Evolutionary conservation across 495 filamentous ascomycete species (phyloP).

Genomic region (Rostrohypoxylon terebratum): DNA sequence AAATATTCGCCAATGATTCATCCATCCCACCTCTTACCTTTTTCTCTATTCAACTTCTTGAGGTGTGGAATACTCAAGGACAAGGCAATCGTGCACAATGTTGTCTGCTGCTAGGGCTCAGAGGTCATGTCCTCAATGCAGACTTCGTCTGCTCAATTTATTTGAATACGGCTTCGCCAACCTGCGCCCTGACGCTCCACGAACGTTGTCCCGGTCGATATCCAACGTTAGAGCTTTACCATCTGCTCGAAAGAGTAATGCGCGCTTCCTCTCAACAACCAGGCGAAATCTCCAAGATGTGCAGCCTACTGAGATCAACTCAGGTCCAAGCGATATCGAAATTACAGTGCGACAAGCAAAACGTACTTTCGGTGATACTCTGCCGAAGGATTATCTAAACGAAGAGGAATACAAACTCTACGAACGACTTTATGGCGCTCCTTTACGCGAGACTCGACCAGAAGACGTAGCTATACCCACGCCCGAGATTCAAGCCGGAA

Average conservation of each 20-base stretch:
- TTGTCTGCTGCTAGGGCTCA: slow-evolving; percentile 59
- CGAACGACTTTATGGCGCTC: slow-evolving; percentile 82
- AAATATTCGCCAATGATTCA: slow-evolving; percentile 11
- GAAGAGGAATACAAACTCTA: slow-evolving; percentile 79
- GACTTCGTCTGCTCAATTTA: slow-evolving; percentile 59
- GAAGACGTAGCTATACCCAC: slow-evolving; percentile 68
- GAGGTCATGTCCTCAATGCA: slow-evolving; percentile 62
- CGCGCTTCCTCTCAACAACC: slow-evolving; percentile 57
- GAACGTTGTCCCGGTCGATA: slow-evolving; percentile 24
- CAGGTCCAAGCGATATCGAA: slow-evolving; percentile 61
- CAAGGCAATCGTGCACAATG: slow-evolving; percentile 46
- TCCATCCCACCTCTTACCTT: not conserved
- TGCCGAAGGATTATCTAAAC: slow-evolving; percentile 79
- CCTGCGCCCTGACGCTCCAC: slow-evolving; percentile 26
- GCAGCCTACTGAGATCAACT: slow-evolving; percentile 14
- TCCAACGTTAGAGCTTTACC: slow-evolving; percentile 32
- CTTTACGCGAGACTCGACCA: slow-evolving; percentile 64
- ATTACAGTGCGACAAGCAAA: slow-evolving; percentile 74
- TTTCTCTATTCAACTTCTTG: slow-evolving; percentile 18
- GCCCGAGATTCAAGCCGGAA: slow-evolving; percentile 40
- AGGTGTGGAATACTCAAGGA: slow-evolving; percentile 4
- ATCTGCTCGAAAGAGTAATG: slow-evolving; percentile 28
- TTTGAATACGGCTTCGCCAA: slow-evolving; percentile 55
- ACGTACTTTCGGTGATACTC: slow-evolving; percentile 77
- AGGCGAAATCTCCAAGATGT: slow-evolving; percentile 43